Conservation (phyloP, 768 basidiomycete species). For the Xerocomellus intermedius region DNA sequence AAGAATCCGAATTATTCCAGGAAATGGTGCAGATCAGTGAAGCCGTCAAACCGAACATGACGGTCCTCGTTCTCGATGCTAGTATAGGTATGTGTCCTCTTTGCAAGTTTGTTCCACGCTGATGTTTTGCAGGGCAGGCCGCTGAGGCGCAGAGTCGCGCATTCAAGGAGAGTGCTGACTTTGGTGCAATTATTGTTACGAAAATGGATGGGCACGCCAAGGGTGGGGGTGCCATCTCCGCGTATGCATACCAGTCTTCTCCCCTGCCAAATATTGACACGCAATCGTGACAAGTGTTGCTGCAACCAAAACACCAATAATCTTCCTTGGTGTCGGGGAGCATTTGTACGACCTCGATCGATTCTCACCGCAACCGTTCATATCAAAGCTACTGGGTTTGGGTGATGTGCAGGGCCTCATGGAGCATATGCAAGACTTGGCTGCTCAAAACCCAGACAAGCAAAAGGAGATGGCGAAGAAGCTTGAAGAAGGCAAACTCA, state of each 20-base stretch:
- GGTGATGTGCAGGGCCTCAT: constrained; percentile 97
- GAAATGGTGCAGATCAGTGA: constrained; percentile 98
- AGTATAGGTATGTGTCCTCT: constrained; percentile 70
- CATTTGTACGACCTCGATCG: constrained; percentile 96
- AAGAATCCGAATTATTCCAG: constrained; percentile 93
- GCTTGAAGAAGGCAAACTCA: constrained; percentile 94
- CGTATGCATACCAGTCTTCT: constrained; percentile 53
- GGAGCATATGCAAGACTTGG: constrained; percentile 98
- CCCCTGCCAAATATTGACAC: constrained; percentile 4
- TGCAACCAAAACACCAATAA: constrained; percentile 98
- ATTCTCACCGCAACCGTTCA: constrained; percentile 95
- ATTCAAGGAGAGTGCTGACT: constrained; percentile 97
- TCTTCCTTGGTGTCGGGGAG: constrained; percentile 97
- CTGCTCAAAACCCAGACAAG: constrained; percentile 90
- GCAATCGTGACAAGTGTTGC: constrained; percentile 67
- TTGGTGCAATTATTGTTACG: constrained; percentile 98
- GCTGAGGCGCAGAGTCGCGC: constrained; percentile 95
- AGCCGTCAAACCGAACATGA: constrained; percentile 96
- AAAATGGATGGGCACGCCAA: constrained; percentile 99
- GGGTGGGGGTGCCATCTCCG: constrained; percentile 98
- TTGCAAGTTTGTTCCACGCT: not conserved
- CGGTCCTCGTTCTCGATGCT: constrained; percentile 91
- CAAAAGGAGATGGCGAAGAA: constrained; percentile 99
- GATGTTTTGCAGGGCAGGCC: constrained; percentile 70
- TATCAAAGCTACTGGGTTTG: constrained; percentile 92